Evolutionary conservation across 495 filamentous ascomycete species (phyloP), one percentile per base, ranked within the genome.

Genomic region (Penicillium egyptiacum): DNA sequence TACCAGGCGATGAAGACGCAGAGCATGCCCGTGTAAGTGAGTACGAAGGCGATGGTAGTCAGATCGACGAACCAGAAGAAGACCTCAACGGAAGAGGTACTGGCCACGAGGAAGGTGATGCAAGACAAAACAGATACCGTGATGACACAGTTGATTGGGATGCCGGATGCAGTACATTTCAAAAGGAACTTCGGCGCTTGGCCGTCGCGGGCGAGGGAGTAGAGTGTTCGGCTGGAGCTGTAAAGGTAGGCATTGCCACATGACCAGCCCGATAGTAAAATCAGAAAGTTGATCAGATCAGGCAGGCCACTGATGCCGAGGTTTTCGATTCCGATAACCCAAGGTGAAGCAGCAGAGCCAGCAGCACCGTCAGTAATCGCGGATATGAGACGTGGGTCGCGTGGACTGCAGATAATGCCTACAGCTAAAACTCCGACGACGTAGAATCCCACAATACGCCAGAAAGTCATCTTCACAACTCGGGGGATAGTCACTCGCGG

Each of bases 361-460:
- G 78, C 73, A 5, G 68, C 70, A 14, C 70, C 74, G 22, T 70
- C 66, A 19, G 72, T 66, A 8, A 79, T 74, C n/a, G 74, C 76
- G 4, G 74, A 75, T 4, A 90, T 77, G 4, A 92, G 81, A 17
- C 70, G 63, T 0, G 57, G 28, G 55, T 90, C 82, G 37, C 75
- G 69, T 25, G 70, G 67, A 20, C 72, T 71, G 55, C 81, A 75
- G 30, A 81, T 70, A 19, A 82, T 75, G 31, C 80, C 75, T 40
- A 85, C 81, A 9, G 75, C 76, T 10, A 85, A 71, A 14, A 78
- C 76, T 4, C 79, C 80, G 28, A 83, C 56, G 17, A 79, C 71
- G 70, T 93, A 95, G 76, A 96, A 94, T 69, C 92, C 82, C 43
- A 86, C 69, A 64, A 96, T 91, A 56, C 91, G 88, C 78, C 86